phyloP scores from a whole-genome alignment of 1,284 basidiomycete genomes.

The Wallemia ichthyophaga region DNA sequence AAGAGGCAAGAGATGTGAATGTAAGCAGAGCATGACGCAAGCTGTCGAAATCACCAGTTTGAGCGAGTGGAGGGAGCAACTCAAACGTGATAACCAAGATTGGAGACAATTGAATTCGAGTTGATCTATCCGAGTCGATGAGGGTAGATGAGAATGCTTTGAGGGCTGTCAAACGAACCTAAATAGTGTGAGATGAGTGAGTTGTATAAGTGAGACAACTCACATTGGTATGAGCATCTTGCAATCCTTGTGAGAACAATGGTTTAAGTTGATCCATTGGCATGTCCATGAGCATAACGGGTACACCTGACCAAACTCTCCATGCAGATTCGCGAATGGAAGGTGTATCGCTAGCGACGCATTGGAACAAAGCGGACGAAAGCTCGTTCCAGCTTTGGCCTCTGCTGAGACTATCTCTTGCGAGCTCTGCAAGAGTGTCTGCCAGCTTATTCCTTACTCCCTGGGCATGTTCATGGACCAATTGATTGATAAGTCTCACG shows the following conservation, averaged over 20 bases:
- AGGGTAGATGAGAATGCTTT: conserved; percentile 3
- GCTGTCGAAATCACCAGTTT: not conserved
- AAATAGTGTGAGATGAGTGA: not conserved
- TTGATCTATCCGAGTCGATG: conserved; percentile 1
- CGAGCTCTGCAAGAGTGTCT: conserved; percentile 3
- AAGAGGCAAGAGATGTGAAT: conserved; percentile 35
- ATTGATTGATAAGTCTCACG: conserved; percentile 1
- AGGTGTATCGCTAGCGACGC: not conserved
- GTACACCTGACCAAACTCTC: conserved; percentile 4
- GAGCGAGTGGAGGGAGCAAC: not conserved
- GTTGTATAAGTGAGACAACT: not conserved
- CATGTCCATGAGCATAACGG: conserved; percentile 3
- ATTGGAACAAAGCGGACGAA: not conserved
- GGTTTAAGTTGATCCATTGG: not conserved
- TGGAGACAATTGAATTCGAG: conserved; percentile 1
- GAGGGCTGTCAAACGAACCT: conserved; percentile 5
- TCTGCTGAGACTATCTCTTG: conserved; percentile 3
- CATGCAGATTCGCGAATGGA: conserved; percentile 4
- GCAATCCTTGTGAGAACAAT: conserved; percentile 2
- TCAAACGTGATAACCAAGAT: conserved; percentile 2
- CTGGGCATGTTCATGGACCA: conserved; percentile 3
- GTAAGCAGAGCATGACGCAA: conserved; percentile 21
- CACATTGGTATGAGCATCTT: not conserved
- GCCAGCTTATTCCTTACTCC: conserved; percentile 3
- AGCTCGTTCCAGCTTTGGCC: conserved; percentile 5